phyloP scores from a whole-genome alignment of 2,329 filamentous ascomycete genomes.

The Macrophomina tecta region DNA sequence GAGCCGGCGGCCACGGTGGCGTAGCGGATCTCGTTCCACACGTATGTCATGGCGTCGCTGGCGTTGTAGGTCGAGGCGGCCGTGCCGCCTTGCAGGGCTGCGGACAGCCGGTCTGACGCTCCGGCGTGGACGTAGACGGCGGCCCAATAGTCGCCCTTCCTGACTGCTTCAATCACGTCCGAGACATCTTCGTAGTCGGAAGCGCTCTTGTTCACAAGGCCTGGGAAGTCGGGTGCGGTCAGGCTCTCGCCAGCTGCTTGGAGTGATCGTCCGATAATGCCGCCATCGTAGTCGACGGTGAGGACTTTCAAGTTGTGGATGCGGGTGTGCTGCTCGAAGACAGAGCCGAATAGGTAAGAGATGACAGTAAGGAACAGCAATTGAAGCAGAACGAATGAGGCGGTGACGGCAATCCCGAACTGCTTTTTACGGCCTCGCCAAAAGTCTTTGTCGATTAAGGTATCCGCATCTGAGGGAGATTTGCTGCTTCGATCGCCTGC shows the following conservation, averaged over 20 bases:
- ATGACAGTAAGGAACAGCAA: conserved; percentile 46
- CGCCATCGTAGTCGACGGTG: conserved; percentile 49
- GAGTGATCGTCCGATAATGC: conserved; percentile 43
- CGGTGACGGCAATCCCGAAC: conserved; percentile 2
- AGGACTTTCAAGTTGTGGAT: conserved; percentile 44
- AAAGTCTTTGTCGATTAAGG: conserved; percentile 1
- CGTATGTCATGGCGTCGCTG: conserved; percentile 44
- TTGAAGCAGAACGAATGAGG: conserved; percentile 35
- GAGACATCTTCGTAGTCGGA: conserved; percentile 36
- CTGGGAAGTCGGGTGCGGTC: conserved; percentile 38
- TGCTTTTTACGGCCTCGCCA: conserved; percentile 16
- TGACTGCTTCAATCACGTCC: conserved; percentile 42
- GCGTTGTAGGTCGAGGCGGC: conserved; percentile 43
- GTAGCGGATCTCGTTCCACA: conserved; percentile 57
- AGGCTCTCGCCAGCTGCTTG: conserved; percentile 40
- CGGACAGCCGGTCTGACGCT: conserved; percentile 45
- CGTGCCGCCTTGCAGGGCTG: conserved; percentile 43
- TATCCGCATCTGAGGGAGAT: background rate
- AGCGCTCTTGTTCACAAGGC: conserved; percentile 37
- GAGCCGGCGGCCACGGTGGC: conserved; percentile 45
- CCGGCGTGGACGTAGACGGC: conserved; percentile 38
- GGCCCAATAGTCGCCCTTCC: conserved; percentile 43
- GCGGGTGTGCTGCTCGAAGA: conserved; percentile 43
- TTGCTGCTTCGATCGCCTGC: background rate
- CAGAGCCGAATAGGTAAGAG: conserved; percentile 46